A percentile compares a stretch with the other conserved stretches of the same genome.
Conservation (phyloP, 306 rosid genomes). For the Prunus mira region DNA sequence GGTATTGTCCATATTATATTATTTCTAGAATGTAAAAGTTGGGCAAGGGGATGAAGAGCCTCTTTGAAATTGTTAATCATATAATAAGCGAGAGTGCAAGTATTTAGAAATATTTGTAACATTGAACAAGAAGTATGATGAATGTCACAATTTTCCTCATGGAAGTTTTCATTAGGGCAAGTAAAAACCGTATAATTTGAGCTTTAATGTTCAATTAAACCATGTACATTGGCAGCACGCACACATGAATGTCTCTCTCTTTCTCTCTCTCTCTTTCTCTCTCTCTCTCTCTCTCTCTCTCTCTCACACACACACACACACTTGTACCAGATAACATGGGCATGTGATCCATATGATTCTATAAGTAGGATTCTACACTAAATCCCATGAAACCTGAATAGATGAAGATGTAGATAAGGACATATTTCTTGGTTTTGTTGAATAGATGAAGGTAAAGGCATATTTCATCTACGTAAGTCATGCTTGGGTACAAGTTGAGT, state of each 20-base stretch:
- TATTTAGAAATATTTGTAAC: background rate
- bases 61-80: background rate
- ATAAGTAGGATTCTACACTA: background rate
- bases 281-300: background rate
- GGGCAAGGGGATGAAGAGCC: background rate
- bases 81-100: background rate
- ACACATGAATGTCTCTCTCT: background rate
- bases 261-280: background rate
- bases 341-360: background rate
- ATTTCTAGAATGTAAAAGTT: background rate
- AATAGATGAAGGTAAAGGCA: background rate
- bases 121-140: background rate
- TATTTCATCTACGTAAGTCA: background rate
- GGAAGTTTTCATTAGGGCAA: background rate
- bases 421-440: background rate
- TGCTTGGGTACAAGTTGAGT: background rate
- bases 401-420: background rate
- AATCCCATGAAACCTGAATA: background rate
- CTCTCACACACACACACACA: too few relatives aligned
- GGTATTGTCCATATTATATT: background rate
- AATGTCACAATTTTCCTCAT: background rate
- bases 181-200: background rate
- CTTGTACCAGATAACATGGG: background rate
- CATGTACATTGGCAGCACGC: background rate
- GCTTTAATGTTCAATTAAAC: background rate